These are phyloP conservation scores for Quambalaria eucalypti DNA, from an alignment of 1,284 basidiomycete species.

Conservation along the genomic window DNA sequence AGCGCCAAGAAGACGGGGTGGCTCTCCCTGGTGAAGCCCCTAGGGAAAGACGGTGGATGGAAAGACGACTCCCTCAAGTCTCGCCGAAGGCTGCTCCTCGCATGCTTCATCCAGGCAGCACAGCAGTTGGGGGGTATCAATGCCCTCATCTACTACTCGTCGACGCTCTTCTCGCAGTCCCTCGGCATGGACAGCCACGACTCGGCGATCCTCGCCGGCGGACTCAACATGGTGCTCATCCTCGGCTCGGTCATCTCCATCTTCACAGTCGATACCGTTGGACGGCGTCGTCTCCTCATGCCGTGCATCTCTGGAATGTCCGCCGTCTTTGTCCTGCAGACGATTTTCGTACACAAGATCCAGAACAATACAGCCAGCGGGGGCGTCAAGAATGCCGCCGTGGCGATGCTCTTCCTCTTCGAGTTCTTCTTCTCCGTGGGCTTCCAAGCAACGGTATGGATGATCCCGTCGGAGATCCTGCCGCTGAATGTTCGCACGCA, in stretches of 20 bases:
- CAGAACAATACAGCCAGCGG: not conserved
- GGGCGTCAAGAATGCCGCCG: not conserved
- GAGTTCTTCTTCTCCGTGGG: constrained; percentile 5
- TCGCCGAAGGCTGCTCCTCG: not conserved
- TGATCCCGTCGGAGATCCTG: constrained; percentile 4
- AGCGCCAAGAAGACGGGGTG: not conserved
- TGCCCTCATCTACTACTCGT: constrained; percentile 4
- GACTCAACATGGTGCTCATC: constrained; percentile 5
- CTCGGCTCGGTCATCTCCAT: constrained; percentile 1
- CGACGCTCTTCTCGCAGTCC: constrained; percentile 1
- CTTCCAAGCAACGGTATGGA: constrained; percentile 6
- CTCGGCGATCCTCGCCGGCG: not conserved
- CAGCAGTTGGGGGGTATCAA: constrained; percentile 7
- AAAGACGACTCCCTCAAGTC: constrained; percentile 1
- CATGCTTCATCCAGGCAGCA: constrained; percentile 6
- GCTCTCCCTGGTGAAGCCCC: not conserved
- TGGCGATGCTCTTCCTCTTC: constrained; percentile 5
- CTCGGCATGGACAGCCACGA: constrained; percentile 1
- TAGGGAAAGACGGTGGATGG: not conserved
- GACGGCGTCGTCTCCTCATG: not conserved
- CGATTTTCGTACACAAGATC: constrained; percentile 1
- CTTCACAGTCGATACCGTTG: constrained; percentile 1
- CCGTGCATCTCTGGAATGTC: constrained; percentile 6
- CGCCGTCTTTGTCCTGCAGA: constrained; percentile 1
- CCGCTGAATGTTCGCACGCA: constrained; percentile 3